Evolutionary conservation across 2,329 filamentous ascomycete species (phyloP), one percentile per base, ranked within the genome.

Genomic region (Penicillium sp.): DNA sequence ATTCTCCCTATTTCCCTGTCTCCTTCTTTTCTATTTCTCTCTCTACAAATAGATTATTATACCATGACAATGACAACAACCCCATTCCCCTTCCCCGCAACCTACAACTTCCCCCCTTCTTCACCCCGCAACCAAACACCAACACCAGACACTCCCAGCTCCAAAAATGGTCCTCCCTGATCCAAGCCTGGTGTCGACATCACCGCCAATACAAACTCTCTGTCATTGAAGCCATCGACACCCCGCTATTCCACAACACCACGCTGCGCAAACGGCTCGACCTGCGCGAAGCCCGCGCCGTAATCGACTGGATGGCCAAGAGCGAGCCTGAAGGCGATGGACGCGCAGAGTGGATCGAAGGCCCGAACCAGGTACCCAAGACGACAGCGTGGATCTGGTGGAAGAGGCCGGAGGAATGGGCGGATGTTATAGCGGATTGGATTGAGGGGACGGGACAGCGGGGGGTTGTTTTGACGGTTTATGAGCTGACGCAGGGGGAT

Each of bases 401-500:
- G 91, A 79, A 81, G 52, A 86, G 81, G 60, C 85, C 86, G 0
- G 88, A 94, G 64, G 91, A 97, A 72, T 98, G 93, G 91, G 93
- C 89, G 2, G 80, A 77, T 27, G 65, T 84, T 49, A 73, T 97
- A 34, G 85, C 86, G 67, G 79, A 75, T 35, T 97, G 89, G 83
- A 68, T 89, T 37, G 90, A 97, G 24, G 81, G 82, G 51, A 95
- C 89, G 50, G 93, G 82, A 3, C 90, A 96, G 75, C 91, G 86
- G 74, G 88, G 88, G 20, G 82, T 79, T 10, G 91, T 98, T 46
- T 69, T 98, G 63, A 98, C 93, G 46, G 75, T 98, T 20, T 97
- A 96, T 69, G 93, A 98, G 73, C 73, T 98, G 60, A 78, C 82
- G 1, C 83, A 96, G 68, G 88, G 91, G n/a, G 91, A 97, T 62